These are phyloP conservation scores for Hansenula sp. DNA, from an alignment of 1,139 yeast species.

Conservation along the genomic window DNA sequence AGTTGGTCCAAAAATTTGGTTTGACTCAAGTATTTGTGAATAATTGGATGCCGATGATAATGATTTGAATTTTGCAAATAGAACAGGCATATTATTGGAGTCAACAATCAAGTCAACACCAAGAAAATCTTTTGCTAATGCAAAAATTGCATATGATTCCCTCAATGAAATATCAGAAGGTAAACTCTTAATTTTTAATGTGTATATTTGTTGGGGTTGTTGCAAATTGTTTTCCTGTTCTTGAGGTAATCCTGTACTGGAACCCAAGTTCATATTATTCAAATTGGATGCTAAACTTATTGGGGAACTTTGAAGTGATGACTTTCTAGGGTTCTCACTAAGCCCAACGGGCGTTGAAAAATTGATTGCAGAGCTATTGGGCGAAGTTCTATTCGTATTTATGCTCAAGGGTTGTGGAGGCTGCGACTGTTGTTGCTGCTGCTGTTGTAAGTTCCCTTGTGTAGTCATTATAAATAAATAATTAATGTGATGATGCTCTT, in stretches of 20 bases:
- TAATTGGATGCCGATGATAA: slow-evolving; percentile 65
- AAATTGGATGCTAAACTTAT: slow-evolving; percentile 14
- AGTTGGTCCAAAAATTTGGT: slow-evolving; percentile 57
- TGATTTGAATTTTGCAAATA: slow-evolving; percentile 63
- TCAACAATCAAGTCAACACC: slow-evolving; percentile 46
- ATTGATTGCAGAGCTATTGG: slow-evolving; percentile 15
- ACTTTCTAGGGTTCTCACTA: slow-evolving; percentile 16
- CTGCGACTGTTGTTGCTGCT: background rate
- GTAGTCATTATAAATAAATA: background rate
- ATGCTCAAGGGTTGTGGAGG: background rate
- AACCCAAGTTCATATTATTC: slow-evolving; percentile 11
- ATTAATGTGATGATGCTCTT: no score
- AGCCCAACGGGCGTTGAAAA: slow-evolving; percentile 8
- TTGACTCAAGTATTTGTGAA: slow-evolving; percentile 63
- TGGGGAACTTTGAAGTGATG: slow-evolving; percentile 18
- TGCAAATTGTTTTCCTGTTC: slow-evolving; percentile 1
- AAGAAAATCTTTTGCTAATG: slow-evolving; percentile 73
- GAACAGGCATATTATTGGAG: slow-evolving; percentile 25
- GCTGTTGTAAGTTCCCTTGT: background rate
- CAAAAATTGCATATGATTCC: slow-evolving; percentile 74
- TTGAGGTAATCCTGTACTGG: slow-evolving; percentile 2
- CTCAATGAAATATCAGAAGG: slow-evolving; percentile 72
- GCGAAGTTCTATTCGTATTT: slow-evolving; percentile 17
- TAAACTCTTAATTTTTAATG: slow-evolving; percentile 44
- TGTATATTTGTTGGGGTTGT: slow-evolving; percentile 20